Conservation (phyloP, 495 filamentous ascomycete species). For the Friedmanniomyces simplex region DNA sequence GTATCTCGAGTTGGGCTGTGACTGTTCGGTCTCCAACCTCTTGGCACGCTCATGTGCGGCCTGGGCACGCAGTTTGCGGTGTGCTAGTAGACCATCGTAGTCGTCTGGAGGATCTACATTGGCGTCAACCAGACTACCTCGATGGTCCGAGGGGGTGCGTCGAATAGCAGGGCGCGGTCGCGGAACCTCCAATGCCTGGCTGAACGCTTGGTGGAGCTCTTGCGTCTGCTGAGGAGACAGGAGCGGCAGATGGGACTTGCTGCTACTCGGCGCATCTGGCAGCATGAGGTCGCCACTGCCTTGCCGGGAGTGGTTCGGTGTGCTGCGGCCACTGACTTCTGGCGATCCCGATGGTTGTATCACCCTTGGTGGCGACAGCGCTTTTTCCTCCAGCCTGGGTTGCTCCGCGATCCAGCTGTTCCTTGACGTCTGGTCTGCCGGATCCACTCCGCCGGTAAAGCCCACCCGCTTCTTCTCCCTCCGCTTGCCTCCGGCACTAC, state of each 20-base stretch:
- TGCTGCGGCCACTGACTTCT: background rate
- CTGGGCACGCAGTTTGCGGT: conserved; percentile 5
- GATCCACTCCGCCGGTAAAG: conserved; percentile 10
- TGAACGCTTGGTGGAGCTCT: conserved; percentile 12
- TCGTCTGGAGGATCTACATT: conserved; percentile 9
- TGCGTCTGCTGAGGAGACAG: conserved; percentile 15
- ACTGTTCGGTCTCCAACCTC: conserved; percentile 18
- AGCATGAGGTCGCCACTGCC: conserved; percentile 12
- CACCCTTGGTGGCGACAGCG: background rate
- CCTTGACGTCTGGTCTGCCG: conserved; percentile 4
- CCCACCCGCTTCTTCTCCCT: conserved; percentile 23
- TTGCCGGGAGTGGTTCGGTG: conserved; percentile 9
- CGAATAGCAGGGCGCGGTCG: conserved; percentile 20
- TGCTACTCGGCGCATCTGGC: background rate
- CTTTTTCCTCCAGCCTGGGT: background rate
- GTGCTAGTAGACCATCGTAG: background rate
- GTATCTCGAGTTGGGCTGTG: conserved; percentile 8
- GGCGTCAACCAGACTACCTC: background rate
- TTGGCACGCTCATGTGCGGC: conserved; percentile 22
- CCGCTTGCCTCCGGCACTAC: conserved; percentile 12
- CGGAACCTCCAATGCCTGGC: background rate
- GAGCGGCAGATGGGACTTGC: conserved; percentile 10
- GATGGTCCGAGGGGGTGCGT: background rate
- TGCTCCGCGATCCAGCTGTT: conserved; percentile 7
- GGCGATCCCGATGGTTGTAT: background rate